Conservation (phyloP, 2,329 filamentous ascomycete genomes). For the Epichloe scottii region DNA sequence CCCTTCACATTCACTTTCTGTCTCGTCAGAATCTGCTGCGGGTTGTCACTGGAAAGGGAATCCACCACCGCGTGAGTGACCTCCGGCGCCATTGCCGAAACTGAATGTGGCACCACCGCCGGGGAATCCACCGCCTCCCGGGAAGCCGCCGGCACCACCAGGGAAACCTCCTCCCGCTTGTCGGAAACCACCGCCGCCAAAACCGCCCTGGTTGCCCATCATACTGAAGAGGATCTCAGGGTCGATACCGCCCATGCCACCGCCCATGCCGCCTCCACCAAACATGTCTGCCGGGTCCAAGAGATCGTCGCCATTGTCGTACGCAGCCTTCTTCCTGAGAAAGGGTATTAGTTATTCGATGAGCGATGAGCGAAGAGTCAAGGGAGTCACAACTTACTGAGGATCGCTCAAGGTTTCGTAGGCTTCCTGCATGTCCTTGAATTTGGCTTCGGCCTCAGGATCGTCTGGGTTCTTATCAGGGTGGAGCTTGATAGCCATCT, state of each 20-base stretch:
- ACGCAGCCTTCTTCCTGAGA: conserved; percentile 68
- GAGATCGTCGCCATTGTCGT: conserved; percentile 86
- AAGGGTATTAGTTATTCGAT: neutral
- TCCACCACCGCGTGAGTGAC: conserved; percentile 25
- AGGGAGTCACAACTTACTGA: conserved; percentile 48
- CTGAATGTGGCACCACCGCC: conserved; percentile 36
- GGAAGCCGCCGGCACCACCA: conserved; percentile 36
- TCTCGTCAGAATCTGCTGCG: conserved; percentile 22
- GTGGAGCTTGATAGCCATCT: conserved; percentile 85
- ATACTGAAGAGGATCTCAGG: conserved; percentile 72
- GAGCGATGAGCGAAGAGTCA: neutral
- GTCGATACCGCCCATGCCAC: conserved; percentile 56
- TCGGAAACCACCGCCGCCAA: conserved; percentile 39
- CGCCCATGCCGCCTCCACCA: conserved; percentile 51
- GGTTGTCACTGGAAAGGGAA: conserved; percentile 38
- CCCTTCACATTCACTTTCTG: conserved; percentile 21
- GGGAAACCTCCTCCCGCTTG: conserved; percentile 39
- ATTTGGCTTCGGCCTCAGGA: conserved; percentile 70
- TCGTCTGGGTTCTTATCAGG: conserved; percentile 96
- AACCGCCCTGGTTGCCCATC: conserved; percentile 57
- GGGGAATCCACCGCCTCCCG: conserved; percentile 31
- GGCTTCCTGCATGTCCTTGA: conserved; percentile 96
- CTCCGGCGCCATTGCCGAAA: conserved; percentile 29
- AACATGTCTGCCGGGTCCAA: conserved; percentile 84
- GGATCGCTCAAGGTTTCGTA: conserved; percentile 92